Conservation (phyloP, 1,139 yeast species). For the Meyerozyma sp. region DNA sequence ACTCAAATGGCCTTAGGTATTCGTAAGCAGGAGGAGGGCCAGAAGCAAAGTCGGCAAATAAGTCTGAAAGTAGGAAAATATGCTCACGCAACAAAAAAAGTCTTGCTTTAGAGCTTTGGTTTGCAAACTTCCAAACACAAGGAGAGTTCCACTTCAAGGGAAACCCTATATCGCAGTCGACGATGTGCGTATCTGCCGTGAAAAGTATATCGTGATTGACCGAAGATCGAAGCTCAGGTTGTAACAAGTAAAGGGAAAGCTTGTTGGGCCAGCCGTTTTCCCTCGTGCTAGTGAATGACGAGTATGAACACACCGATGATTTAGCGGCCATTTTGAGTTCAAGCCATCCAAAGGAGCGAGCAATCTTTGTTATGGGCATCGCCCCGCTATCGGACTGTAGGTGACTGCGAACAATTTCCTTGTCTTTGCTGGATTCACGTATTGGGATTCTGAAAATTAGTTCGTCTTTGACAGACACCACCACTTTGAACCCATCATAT, state of each 20-base stretch:
- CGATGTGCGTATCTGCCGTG: slow-evolving; percentile 52
- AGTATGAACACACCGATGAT: slow-evolving; percentile 43
- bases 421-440: slow-evolving; percentile 78
- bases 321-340: slow-evolving; percentile 60
- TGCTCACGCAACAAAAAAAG: slow-evolving; percentile 82
- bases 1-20: slow-evolving; percentile 64
- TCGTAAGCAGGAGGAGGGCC: slow-evolving; percentile 75
- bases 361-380: slow-evolving; percentile 22
- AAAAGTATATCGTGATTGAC: slow-evolving; percentile 83
- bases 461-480: slow-evolving; percentile 55
- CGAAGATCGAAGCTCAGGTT: slow-evolving; percentile 70
- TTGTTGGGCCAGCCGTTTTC: slow-evolving; percentile 56
- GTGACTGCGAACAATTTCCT: slow-evolving; percentile 19
- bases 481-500: slow-evolving; percentile 51
- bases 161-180: slow-evolving; percentile 55
- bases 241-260: slow-evolving; percentile 42
- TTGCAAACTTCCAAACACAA: slow-evolving; percentile 61
- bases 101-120: slow-evolving; percentile 48
- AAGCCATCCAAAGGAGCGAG: slow-evolving; percentile 85
- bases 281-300: slow-evolving; percentile 48
- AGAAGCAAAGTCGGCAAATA: slow-evolving; percentile 69
- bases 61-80: slow-evolving; percentile 64
- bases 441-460: slow-evolving; percentile 74
- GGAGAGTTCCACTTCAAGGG: slow-evolving; percentile 83
- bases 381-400: slow-evolving; percentile 1